Base-by-base conservation (phyloP, 768 basidiomycete species). In the Tylopilus intermedius region DNA sequence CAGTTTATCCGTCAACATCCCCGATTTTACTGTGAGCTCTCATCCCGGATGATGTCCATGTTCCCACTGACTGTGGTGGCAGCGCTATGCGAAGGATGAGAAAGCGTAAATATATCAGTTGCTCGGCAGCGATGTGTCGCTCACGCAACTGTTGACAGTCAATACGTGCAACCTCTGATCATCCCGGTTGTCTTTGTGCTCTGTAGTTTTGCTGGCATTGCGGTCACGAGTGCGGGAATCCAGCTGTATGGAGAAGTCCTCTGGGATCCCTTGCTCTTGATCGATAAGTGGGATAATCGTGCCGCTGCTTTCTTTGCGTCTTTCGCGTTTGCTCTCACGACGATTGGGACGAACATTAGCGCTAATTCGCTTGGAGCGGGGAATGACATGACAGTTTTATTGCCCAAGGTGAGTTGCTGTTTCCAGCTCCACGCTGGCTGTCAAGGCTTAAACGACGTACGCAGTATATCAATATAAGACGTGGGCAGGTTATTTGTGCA, bases 231-330 rank as follows among this genome's bases (percentile, higher is more conserved):
- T 9, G 86, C 89, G 0, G 88, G 86, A 8, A 75, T 84, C 61
- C 71, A 45, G 69, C 74, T 60, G 60, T 79, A 59, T 86, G 91
- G 61, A 42, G 63, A 64, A 22, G 55, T 64, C 13, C 58, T 64
- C 14, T 64, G 63, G 91, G 85, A 93, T 62, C 90, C 90, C 0
- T 75, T 87, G 3, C 71, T 71, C 49, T 79, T 93, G 57, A 86
- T 92, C 60, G 81, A 88, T 65, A 75, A 74, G 32, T 94, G 90
- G 90, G 80, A 88, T 59, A 93, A 89, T 67, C 83, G 93, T 32
- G 84, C 88, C 0, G 89, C 86, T 0, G 83, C 85, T 7, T 94
- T 94, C 75, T 94, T 94, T 62, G 82, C 82, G 6, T 76, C 87
- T 0, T 83, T 90, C 65, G 78, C 82, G 35, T 91, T 91, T 63